These are phyloP conservation scores for Yamadazyma endophytica DNA, from an alignment of 805 yeast species.

Conservation along the genomic window DNA sequence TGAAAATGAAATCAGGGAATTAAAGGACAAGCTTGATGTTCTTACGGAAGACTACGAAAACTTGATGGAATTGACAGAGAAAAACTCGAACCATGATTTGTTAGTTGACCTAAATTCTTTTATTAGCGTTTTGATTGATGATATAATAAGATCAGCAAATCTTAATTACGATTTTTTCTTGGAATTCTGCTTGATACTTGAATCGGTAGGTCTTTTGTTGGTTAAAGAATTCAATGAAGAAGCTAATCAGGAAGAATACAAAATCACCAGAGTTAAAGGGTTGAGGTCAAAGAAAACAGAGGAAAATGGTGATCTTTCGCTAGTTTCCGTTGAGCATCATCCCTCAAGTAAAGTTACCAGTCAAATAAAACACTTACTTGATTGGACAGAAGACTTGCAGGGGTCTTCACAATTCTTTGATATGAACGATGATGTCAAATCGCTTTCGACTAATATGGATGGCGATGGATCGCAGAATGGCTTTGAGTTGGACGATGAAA, in stretches of 20 bases:
- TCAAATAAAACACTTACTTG: conserved; percentile 33
- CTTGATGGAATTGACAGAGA: conserved; percentile 36
- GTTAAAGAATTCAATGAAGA: conserved; percentile 32
- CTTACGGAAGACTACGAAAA: conserved; percentile 38
- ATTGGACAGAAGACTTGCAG: conserved; percentile 43
- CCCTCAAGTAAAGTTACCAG: conserved; percentile 40
- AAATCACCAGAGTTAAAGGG: conserved; percentile 78
- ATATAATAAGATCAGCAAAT: conserved; percentile 13
- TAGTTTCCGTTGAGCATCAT: conserved; percentile 20
- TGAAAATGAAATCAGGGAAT: conserved; percentile 46
- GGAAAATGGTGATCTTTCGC: conserved; percentile 22
- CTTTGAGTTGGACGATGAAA: conserved; percentile 5
- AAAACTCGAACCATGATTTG: conserved; percentile 21
- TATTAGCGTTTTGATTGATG: conserved; percentile 13
- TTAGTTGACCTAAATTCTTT: conserved; percentile 22
- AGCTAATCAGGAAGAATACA: conserved; percentile 28
- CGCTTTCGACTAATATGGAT: conserved; percentile 8
- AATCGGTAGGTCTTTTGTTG: conserved; percentile 72
- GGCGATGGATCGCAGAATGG: conserved; percentile 3
- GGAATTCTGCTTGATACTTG: conserved; percentile 55
- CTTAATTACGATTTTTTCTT: conserved; percentile 29
- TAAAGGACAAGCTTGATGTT: conserved; percentile 45
- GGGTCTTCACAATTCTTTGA: neutral
- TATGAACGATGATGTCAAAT: conserved; percentile 5
- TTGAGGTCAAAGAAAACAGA: conserved; percentile 46